Evolutionary conservation across 176 grass and related monocot genomes (phyloP).

Genomic region (Ensete ventricosum): DNA sequence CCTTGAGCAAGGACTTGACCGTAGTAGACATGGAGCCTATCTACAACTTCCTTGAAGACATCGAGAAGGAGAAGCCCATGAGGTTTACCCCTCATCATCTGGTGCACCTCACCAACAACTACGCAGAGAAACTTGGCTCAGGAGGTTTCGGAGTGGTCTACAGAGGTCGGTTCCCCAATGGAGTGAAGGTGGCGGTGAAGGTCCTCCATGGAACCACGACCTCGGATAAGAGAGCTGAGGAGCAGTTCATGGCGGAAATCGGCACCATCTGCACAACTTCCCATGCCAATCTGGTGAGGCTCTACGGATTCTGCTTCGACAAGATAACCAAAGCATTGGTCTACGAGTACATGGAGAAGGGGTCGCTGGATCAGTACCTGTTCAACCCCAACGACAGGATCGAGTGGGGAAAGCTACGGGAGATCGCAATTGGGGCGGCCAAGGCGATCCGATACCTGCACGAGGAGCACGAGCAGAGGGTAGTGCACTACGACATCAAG

Average conservation of each 20-base stretch:
- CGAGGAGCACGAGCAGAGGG: neutral
- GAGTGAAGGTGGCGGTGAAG: constrained; percentile 51
- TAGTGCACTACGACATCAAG: neutral
- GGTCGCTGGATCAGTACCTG: neutral
- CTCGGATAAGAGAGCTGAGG: neutral
- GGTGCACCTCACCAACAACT: constrained; percentile 29
- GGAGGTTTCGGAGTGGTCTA: constrained; percentile 67
- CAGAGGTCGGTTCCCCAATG: constrained; percentile 40
- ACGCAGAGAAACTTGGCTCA: constrained; percentile 32
- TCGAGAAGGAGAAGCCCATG: constrained; percentile 52
- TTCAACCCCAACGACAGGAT: neutral
- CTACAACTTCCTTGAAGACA: constrained; percentile 44
- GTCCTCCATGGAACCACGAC: constrained; percentile 28
- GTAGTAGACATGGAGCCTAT: constrained; percentile 46
- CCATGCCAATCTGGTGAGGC: neutral
- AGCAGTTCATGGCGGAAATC: neutral
- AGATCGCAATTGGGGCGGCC: neutral
- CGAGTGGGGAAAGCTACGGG: neutral
- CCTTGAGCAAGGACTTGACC: constrained; percentile 12
- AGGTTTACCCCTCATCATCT: constrained; percentile 44
- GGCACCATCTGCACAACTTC: neutral
- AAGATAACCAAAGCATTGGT: neutral
- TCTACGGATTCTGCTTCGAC: neutral
- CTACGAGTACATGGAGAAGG: neutral
- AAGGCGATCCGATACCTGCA: neutral